Evolutionary conservation across 305 asterid species (phyloP).

Genomic region (Coffea humblotiana): DNA sequence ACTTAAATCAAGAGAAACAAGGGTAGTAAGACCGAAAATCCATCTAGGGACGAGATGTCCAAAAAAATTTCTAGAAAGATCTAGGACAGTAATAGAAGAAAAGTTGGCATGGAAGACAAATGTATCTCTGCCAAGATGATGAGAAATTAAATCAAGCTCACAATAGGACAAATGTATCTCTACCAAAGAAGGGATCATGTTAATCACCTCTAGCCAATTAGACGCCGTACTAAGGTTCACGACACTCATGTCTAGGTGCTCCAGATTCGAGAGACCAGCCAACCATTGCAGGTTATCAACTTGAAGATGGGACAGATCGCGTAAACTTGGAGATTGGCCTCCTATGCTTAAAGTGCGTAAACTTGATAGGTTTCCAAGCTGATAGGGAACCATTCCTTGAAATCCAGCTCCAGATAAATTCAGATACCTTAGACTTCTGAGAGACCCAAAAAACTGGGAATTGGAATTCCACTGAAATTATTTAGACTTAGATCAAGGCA

Average conservation of each 20-base stretch:
- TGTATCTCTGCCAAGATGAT: no score
- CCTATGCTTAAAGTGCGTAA: neutral
- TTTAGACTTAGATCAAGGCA: neutral
- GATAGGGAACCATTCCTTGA: neutral
- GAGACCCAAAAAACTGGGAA: constrained; percentile 1
- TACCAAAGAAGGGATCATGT: neutral
- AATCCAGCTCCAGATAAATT: neutral
- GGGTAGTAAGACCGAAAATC: no score
- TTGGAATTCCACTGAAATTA: neutral
- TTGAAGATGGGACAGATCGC: no score
- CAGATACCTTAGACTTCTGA: neutral
- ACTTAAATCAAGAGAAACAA: no score
- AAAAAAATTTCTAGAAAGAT: no score
- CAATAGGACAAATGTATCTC: neutral
- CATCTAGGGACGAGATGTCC: no score
- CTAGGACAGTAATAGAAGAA: no score
- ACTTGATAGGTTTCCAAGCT: constrained; percentile 2
- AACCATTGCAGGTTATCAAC: neutral
- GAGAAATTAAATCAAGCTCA: neutral
- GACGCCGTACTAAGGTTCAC: neutral
- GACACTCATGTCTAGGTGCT: neutral
- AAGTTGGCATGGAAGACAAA: no score
- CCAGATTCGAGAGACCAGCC: neutral
- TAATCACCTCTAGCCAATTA: neutral
- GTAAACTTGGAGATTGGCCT: no score